Conservation (phyloP, 2,329 filamentous ascomycete genomes). For the Elsinoe australis region DNA sequence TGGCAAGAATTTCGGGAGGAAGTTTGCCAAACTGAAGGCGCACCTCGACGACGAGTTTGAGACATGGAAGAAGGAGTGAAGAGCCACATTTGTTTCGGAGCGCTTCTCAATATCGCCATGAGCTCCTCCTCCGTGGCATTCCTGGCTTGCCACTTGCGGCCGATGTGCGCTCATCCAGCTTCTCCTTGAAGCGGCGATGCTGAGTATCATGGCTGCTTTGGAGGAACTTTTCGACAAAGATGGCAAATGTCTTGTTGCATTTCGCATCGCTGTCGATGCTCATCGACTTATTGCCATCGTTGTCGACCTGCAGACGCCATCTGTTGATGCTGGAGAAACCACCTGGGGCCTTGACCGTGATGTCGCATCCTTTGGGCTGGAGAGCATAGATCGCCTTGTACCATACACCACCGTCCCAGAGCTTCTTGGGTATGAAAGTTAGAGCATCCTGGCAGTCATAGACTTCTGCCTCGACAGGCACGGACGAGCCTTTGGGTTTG, state of each 20-base stretch:
- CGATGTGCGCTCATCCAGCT: slow-evolving; percentile 18
- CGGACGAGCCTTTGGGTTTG: slow-evolving; percentile 15
- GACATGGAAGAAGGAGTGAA: slow-evolving; percentile 60
- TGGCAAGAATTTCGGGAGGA: slow-evolving; percentile 62
- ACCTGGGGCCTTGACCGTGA: slow-evolving; percentile 30
- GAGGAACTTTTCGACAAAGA: slow-evolving; percentile 30
- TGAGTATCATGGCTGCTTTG: slow-evolving; percentile 28
- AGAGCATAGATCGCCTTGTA: slow-evolving; percentile 29
- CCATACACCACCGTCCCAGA: slow-evolving; percentile 29
- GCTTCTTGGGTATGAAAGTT: slow-evolving; percentile 29
- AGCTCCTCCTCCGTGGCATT: slow-evolving; percentile 1
- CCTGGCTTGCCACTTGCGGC: neutral
- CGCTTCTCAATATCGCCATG: slow-evolving; percentile 9
- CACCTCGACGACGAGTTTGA: slow-evolving; percentile 71
- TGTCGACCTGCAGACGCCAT: slow-evolving; percentile 26
- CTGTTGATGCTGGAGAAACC: slow-evolving; percentile 30
- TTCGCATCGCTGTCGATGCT: slow-evolving; percentile 29
- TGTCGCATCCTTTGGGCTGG: slow-evolving; percentile 29
- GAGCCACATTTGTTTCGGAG: neutral
- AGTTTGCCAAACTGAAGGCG: slow-evolving; percentile 64
- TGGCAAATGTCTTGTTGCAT: slow-evolving; percentile 28
- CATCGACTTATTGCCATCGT: slow-evolving; percentile 11
- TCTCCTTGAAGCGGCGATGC: slow-evolving; percentile 28
- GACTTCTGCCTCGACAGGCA: slow-evolving; percentile 19
- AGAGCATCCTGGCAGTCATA: slow-evolving; percentile 32